Conservation (phyloP, 345 rosid species). For the Gossypium turneri region DNA sequence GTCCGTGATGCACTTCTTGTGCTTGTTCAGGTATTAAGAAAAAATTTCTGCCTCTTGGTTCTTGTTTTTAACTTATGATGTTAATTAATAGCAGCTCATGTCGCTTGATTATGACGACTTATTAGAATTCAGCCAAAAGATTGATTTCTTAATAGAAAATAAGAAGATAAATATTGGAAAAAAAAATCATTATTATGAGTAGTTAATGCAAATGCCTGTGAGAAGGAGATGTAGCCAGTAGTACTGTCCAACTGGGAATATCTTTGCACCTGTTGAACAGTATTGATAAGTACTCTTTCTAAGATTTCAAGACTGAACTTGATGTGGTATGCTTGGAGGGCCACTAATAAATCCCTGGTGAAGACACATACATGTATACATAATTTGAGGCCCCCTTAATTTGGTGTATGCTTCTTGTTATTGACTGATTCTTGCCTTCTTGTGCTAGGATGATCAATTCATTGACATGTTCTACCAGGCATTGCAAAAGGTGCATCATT, state of each 20-base stretch:
- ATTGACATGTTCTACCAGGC: slow-evolving; percentile 59
- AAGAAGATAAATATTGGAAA: not conserved
- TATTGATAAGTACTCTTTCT: not conserved
- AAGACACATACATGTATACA: not conserved
- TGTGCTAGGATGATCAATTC: slow-evolving; percentile 58
- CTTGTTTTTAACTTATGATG: not conserved
- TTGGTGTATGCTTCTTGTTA: not conserved
- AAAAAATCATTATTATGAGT: not conserved
- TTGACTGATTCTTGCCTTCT: slow-evolving; percentile 8
- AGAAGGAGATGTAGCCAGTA: not conserved
- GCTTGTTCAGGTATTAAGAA: slow-evolving; percentile 50
- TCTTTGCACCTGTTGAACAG: not conserved
- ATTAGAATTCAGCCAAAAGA: not conserved
- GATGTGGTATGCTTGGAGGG: not conserved
- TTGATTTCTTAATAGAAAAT: too few relatives aligned
- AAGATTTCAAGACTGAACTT: not conserved
- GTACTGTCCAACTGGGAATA: not conserved
- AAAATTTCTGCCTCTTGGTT: not conserved
- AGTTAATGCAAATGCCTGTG: not conserved
- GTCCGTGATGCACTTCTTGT: slow-evolving; percentile 52
- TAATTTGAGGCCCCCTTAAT: not conserved
- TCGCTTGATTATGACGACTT: not conserved
- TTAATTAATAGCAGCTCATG: not conserved
- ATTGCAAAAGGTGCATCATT: slow-evolving; percentile 41
- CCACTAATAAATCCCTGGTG: not conserved